Base-by-base conservation (phyloP, 495 filamentous ascomycete genomes). In the Massariosphaeria phaeospora region DNA sequence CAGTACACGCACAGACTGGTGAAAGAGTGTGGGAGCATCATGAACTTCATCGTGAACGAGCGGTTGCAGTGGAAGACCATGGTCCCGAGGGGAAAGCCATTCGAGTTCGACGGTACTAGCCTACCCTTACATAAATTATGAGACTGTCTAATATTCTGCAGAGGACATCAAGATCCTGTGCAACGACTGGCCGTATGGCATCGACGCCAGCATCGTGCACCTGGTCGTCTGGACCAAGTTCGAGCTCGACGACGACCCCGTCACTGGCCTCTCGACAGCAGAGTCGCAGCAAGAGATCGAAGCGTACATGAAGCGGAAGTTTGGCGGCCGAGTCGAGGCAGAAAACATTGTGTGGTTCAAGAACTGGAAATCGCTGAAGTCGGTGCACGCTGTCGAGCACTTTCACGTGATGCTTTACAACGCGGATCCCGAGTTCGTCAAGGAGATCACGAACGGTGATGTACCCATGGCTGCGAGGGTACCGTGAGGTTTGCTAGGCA, bases 171-270 rank as follows among this genome's bases (percentile, higher is more conserved):
- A 84, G 56, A 81, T 91, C 33, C 67, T 94, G 17, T 80, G 80
- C 70, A 95, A 95, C 63, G 89, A 95, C 75, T 95, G 89, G 88
- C 89, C 89, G 2, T 95, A 95, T 60, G 89, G 88, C 0, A 72
- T 94, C 48, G 86, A 90, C 52, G 59, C 72, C 27, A 74, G 74
- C 50, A 89, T 95, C 48, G 80, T 89, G 8, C 89, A 95, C 65
- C 70, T 94, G 18, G 86, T 93, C 13, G 79, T 94, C 9, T 95
- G 89, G 89, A 90, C 85, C n/a, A 95, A 94, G 67, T 95, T 94
- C 65, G 76, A 77, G 39, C 75, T 91, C 29, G 79, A 85, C 57
- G 78, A 86, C 31, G 81, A 84, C 61, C 75, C 76, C 1, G 71
- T 50, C 18, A 89, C 81, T 2, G 83, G 75, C 24, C 80, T 87